Evolutionary conservation across 495 filamentous ascomycete genomes (phyloP), one percentile per base, ranked within the genome.

Genomic region (Glarea lozoyensis): DNA sequence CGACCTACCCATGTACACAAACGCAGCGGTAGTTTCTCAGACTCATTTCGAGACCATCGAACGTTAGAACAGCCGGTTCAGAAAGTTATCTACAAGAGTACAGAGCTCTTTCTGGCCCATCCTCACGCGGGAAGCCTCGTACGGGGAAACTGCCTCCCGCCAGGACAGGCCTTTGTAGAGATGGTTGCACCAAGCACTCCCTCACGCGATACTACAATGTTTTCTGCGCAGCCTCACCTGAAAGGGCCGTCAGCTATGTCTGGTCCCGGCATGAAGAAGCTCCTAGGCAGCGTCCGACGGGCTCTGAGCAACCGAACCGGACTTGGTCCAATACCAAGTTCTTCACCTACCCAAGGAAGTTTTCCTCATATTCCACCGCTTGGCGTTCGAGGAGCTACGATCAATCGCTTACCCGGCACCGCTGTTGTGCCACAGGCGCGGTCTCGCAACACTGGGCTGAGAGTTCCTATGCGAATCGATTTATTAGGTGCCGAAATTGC

Each of bases 261-360:
- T 4, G 64, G 70, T 1, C 69, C 67, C 35, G 84, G 86, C 1
- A 81, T 97, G 68, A 86, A 80, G 60, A 92, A 79, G 49, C 67
- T 97, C 2, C 70, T 98, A 34, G 89, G 89, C 0, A 88, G 82
- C 47, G 86, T 97, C 24, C 82, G 86, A 32, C 84, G 90, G 25
- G 90, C 81, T n/a, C 60, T 96, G 37, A 86, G 88, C 52, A 86
- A 75, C 30, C 82, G 78, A 57, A 61, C 73, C 49, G 52, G 61
- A 50, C 3, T 7, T 5, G 54, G 55, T 2, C 41, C 32, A 18
- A 52, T 38, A 32, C 46, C 51, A 9, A 49, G 38, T 25, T n/a
- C 32, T 2, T 66, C 67, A 7, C 63, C 64, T 2, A 65, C 63
- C 1, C 69, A 72, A 24, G 66, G 53, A 21, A 53, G 50, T 22